These are phyloP conservation scores for Chrysoporthe puriensis DNA, from an alignment of 2,329 filamentous ascomycete species.

Conservation along the genomic window DNA sequence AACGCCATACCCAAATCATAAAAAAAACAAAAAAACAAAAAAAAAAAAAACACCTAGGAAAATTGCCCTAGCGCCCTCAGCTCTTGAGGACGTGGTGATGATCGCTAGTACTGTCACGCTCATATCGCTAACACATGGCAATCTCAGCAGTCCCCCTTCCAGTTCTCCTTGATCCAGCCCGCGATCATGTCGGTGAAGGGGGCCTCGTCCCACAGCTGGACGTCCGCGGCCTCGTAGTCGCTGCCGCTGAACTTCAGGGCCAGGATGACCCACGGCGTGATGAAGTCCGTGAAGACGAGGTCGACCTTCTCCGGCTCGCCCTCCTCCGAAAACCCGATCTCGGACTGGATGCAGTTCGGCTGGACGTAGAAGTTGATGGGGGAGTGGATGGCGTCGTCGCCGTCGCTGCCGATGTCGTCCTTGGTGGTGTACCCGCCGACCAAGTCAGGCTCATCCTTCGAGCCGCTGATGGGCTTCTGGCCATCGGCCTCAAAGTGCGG, in stretches of 20 bases:
- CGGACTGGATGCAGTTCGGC: conserved; percentile 81
- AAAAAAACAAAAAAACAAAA: too few species aligned
- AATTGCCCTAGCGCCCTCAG: conserved; percentile 6
- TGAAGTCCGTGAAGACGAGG: conserved; percentile 88
- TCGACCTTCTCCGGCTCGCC: conserved; percentile 74
- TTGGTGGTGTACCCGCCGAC: conserved; percentile 81
- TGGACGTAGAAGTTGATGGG: conserved; percentile 74
- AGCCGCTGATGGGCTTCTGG: conserved; percentile 40
- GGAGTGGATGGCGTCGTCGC: conserved; percentile 87
- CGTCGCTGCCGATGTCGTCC: conserved; percentile 81
- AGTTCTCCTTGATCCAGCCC: conserved; percentile 63
- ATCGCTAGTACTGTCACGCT: not conserved
- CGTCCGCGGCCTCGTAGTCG: conserved; percentile 52
- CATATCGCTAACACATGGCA: not conserved
- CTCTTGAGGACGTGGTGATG: not conserved
- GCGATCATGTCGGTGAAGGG: conserved; percentile 60
- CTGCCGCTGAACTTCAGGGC: conserved; percentile 68
- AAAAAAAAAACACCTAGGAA: not conserved
- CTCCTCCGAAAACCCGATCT: conserved; percentile 61
- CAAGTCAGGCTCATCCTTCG: conserved; percentile 47
- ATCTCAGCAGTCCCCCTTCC: conserved; percentile 52
- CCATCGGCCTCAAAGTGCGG: conserved; percentile 16
- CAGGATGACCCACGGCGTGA: conserved; percentile 78
- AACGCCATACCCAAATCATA: too few species aligned
- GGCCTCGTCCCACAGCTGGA: conserved; percentile 55